These are phyloP conservation scores for Xerocomus spinulosus DNA, from an alignment of 768 basidiomycete genomes.

Conservation along the genomic window DNA sequence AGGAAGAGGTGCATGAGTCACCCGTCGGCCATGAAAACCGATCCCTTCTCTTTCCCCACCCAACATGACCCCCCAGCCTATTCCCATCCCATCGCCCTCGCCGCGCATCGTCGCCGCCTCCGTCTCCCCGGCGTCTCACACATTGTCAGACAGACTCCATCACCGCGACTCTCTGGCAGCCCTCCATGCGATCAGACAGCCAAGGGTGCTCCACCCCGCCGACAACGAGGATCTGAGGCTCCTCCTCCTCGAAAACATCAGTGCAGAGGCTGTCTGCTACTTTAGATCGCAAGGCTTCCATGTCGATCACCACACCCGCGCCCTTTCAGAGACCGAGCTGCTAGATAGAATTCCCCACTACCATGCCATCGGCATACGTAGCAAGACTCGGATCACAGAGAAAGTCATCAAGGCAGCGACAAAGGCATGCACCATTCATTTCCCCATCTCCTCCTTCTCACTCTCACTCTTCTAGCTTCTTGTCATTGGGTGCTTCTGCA, in stretches of 20 bases:
- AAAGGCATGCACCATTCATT: constrained; percentile 50
- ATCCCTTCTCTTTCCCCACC: constrained; percentile 5
- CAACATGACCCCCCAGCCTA: constrained; percentile 44
- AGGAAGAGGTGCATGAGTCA: constrained; percentile 71
- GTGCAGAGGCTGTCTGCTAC: constrained; percentile 76
- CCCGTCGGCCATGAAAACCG: no score
- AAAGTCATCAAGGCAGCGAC: constrained; percentile 82
- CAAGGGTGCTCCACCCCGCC: constrained; percentile 73
- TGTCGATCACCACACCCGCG: constrained; percentile 84
- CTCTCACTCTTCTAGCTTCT: constrained; percentile 57
- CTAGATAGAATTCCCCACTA: constrained; percentile 76
- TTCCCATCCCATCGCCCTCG: constrained; percentile 37
- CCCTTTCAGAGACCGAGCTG: constrained; percentile 92
- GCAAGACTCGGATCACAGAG: constrained; percentile 95
- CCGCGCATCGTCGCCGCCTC: constrained; percentile 44
- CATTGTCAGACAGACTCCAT: constrained; percentile 47
- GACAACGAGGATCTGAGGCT: constrained; percentile 79
- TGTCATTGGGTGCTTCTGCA: constrained; percentile 98
- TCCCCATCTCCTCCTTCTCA: constrained; percentile 1
- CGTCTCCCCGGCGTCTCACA: constrained; percentile 43
- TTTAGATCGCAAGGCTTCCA: constrained; percentile 83
- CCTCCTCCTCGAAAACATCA: constrained; percentile 93
- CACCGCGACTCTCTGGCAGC: constrained; percentile 30
- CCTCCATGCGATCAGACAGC: constrained; percentile 42
- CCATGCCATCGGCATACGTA: constrained; percentile 94